Evolutionary conservation across 1,139 yeast genomes (phyloP).

Genomic region (Candida sp.): DNA sequence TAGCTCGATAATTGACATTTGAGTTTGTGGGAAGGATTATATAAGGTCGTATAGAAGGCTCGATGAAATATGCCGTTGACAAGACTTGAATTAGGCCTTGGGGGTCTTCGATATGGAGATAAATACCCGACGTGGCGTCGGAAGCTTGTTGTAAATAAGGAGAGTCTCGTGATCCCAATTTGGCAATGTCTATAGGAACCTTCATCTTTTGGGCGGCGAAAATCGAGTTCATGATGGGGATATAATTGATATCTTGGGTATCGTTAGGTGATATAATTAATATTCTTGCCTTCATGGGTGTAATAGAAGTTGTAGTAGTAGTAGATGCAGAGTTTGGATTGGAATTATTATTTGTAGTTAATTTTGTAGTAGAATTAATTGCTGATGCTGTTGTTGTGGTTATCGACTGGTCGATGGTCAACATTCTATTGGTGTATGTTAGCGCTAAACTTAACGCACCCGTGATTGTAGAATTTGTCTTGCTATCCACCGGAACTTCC

Average conservation of each 20-base stretch:
- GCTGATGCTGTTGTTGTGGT: constrained; percentile 48
- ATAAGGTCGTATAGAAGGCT: constrained; percentile 73
- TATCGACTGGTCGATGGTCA: constrained; percentile 48
- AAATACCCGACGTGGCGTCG: constrained; percentile 92
- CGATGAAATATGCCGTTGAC: constrained; percentile 70
- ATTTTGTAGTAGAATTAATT: constrained; percentile 37
- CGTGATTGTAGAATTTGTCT: constrained; percentile 48
- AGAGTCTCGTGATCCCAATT: constrained; percentile 65
- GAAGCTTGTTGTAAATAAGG: constrained; percentile 94
- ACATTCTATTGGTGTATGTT: constrained; percentile 72
- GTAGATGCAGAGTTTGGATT: constrained; percentile 7
- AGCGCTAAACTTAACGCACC: constrained; percentile 82
- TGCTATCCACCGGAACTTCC: constrained; percentile 12
- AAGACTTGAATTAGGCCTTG: constrained; percentile 70
- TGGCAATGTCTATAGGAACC: constrained; percentile 87
- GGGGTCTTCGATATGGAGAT: constrained; percentile 71
- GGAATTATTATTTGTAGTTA: constrained; percentile 12
- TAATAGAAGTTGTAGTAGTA: constrained; percentile 12
- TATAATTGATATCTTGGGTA: constrained; percentile 78
- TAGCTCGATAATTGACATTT: constrained; percentile 90
- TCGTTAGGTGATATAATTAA: constrained; percentile 74
- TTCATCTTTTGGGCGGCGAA: constrained; percentile 95
- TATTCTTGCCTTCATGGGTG: constrained; percentile 64
- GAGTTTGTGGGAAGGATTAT: constrained; percentile 82
- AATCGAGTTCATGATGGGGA: constrained; percentile 92